Evolutionary conservation across 2,329 filamentous ascomycete species (phyloP).

Genomic region (Ophiocordyceps robertsii): DNA sequence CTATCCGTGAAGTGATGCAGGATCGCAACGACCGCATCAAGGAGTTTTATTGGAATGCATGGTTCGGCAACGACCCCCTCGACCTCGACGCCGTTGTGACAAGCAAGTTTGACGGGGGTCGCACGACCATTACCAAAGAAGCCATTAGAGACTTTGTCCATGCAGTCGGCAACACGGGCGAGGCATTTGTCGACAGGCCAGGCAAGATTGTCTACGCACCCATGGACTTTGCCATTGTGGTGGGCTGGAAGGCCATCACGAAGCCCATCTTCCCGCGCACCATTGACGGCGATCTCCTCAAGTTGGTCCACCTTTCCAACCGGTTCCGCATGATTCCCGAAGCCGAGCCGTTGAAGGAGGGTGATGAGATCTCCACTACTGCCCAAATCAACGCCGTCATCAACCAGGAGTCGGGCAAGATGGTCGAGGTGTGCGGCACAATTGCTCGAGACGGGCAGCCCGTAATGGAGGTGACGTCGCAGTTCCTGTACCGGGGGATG

Average conservation of each 20-base stretch:
- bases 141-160: slow-evolving; percentile 99
- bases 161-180: slow-evolving; percentile 92
- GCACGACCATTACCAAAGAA: slow-evolving; percentile 73
- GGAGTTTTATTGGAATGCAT: slow-evolving; percentile 96
- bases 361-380: slow-evolving; percentile 81
- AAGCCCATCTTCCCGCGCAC: slow-evolving; percentile 97
- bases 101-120: slow-evolving; percentile 80
- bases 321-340: slow-evolving; percentile 97
- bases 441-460: slow-evolving; percentile 71
- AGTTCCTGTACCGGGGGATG: slow-evolving; percentile 88
- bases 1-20: slow-evolving; percentile 92
- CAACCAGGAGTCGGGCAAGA: slow-evolving; percentile 97
- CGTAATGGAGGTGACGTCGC: slow-evolving; percentile 97
- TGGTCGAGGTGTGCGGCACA: slow-evolving; percentile 99
- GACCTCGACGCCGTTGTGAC: slow-evolving; percentile 78
- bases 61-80: slow-evolving; percentile 80
- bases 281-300: slow-evolving; percentile 91
- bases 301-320: slow-evolving; percentile 93
- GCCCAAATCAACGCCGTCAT: slow-evolving; percentile 95
- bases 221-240: slow-evolving; percentile 98
- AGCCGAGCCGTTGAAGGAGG: slow-evolving; percentile 88
- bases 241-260: slow-evolving; percentile 97
- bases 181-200: slow-evolving; percentile 91
- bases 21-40: slow-evolving; percentile 96
- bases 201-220: slow-evolving; percentile 90